Conservation (phyloP, 768 basidiomycete genomes). For the Tremella mesenterica region DNA sequence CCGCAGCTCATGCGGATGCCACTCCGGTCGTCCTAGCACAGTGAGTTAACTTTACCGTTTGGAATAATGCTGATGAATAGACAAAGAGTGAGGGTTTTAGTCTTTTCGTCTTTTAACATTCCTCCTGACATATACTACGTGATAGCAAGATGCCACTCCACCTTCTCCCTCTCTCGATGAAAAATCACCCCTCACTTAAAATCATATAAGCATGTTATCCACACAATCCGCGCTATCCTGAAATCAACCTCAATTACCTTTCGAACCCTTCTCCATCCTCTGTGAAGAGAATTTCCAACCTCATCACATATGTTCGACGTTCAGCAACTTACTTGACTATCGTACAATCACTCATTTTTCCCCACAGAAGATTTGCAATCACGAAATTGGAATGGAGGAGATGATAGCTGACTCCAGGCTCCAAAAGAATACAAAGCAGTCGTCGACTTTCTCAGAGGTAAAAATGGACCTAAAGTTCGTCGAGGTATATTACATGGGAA, state of each 20-base stretch:
- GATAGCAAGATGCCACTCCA: neutral
- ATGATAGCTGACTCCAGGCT: slow-evolving; percentile 47
- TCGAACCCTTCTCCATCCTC: too few relatives aligned
- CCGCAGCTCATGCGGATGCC: slow-evolving; percentile 16
- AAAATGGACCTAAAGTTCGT: slow-evolving; percentile 76
- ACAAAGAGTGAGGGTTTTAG: slow-evolving; percentile 22
- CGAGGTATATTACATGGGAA: slow-evolving; percentile 89
- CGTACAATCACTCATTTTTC: too few relatives aligned
- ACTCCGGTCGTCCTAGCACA: slow-evolving; percentile 37
- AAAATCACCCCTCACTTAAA: neutral
- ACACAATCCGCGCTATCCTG: too few relatives aligned
- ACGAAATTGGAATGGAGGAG: neutral
- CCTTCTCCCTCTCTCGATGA: neutral
- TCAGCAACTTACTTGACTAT: too few relatives aligned
- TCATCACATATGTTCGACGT: too few relatives aligned
- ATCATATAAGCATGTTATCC: too few relatives aligned
- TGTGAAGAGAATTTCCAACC: too few relatives aligned
- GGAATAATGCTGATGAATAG: slow-evolving; percentile 8
- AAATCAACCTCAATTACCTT: too few relatives aligned
- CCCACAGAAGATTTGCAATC: neutral
- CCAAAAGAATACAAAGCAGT: slow-evolving; percentile 71
- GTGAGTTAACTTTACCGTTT: slow-evolving; percentile 17
- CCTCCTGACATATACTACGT: neutral
- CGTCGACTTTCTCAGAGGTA: slow-evolving; percentile 76
- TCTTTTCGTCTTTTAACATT: neutral